These are phyloP conservation scores for Papiliotrema laurentii DNA, from an alignment of 1,284 basidiomycete genomes.

Conservation along the genomic window DNA sequence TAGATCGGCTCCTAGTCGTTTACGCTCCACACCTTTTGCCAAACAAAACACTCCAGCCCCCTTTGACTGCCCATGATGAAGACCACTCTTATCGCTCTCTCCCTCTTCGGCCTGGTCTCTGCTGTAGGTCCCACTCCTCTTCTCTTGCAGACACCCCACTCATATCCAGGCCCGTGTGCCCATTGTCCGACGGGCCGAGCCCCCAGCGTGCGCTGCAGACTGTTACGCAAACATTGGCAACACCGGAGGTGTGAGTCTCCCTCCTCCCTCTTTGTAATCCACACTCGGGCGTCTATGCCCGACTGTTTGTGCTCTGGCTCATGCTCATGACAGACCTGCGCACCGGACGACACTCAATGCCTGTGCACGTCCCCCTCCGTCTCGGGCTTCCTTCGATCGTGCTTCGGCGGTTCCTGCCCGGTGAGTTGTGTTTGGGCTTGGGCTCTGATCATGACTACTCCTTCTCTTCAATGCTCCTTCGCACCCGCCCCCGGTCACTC, in stretches of 20 bases:
- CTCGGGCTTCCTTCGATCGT: slow-evolving; percentile 2
- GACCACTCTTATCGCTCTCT: not conserved
- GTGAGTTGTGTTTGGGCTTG: not conserved
- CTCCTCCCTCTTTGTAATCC: not conserved
- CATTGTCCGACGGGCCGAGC: not conserved
- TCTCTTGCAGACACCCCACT: not conserved
- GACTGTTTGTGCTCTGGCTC: not conserved
- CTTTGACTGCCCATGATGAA: not conserved
- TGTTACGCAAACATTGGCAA: slow-evolving; percentile 3
- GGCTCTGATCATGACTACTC: not conserved
- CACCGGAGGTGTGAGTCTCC: not conserved
- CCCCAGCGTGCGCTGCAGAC: not conserved
- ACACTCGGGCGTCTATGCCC: not conserved
- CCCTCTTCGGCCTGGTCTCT: not conserved
- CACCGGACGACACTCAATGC: not conserved
- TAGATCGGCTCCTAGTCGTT: not conserved
- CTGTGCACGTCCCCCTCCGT: not conserved
- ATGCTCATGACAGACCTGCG: not conserved
- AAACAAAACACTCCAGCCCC: no score
- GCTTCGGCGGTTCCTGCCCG: slow-evolving; percentile 1
- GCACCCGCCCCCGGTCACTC: not conserved
- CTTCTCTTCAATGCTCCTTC: not conserved
- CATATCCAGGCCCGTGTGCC: not conserved
- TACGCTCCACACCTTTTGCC: not conserved
- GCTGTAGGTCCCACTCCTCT: slow-evolving; percentile 2